These are phyloP conservation scores for Corinectria fuckeliana DNA, from an alignment of 2,329 filamentous ascomycete species.

Conservation along the genomic window DNA sequence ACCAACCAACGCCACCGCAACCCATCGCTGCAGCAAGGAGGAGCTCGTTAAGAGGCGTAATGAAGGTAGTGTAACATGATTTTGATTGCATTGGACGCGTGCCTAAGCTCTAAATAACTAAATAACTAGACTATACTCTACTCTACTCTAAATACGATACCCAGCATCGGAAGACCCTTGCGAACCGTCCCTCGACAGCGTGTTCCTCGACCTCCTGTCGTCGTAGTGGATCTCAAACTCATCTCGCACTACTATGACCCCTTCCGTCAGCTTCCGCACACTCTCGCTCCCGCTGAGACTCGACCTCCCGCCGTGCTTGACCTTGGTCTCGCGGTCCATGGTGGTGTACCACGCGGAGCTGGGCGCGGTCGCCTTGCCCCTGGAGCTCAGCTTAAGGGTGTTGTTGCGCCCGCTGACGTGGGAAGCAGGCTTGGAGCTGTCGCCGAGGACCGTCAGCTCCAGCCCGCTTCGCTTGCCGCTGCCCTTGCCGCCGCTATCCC, in stretches of 20 bases:
- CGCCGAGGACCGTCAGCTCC: slow-evolving; percentile 21
- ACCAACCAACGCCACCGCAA: not conserved
- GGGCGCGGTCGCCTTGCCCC: not conserved
- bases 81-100: not conserved
- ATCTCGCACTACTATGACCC: slow-evolving; percentile 28
- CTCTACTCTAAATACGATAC: slow-evolving; percentile 22
- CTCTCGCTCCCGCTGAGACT: slow-evolving; percentile 30
- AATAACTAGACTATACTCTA: too few species aligned
- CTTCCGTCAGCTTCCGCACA: slow-evolving; percentile 32
- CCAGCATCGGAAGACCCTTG: slow-evolving; percentile 26
- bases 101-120: slow-evolving; percentile 8
- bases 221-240: slow-evolving; percentile 36
- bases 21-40: not conserved
- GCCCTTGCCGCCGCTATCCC: slow-evolving; percentile 24
- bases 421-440: slow-evolving; percentile 11
- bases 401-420: slow-evolving; percentile 6
- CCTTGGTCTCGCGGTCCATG: slow-evolving; percentile 9
- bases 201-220: slow-evolving; percentile 12
- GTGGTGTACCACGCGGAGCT: slow-evolving; percentile 23
- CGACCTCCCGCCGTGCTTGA: slow-evolving; percentile 10
- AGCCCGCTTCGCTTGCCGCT: slow-evolving; percentile 29
- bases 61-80: not conserved
- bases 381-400: slow-evolving; percentile 6
- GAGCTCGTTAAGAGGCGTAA: not conserved
- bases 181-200: slow-evolving; percentile 20